These are phyloP conservation scores for Umbelopsis ramanniana DNA, from an alignment of 192 early-diverging fungal species.

Conservation along the genomic window DNA sequence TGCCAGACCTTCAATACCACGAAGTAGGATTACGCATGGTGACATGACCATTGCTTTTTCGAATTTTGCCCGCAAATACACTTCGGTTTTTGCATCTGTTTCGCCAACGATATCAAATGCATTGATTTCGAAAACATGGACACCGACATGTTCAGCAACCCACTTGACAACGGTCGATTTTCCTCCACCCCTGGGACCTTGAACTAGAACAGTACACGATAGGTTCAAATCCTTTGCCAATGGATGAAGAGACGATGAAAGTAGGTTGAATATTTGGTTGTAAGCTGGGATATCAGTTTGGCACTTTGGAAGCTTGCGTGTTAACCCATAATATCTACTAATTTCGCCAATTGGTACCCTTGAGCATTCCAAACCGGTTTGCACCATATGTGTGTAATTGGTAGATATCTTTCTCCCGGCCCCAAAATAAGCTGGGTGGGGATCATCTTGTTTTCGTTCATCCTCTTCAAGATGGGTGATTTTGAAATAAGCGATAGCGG, in stretches of 20 bases:
- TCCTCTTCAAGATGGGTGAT: conserved; percentile 43
- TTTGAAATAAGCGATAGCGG: conserved; percentile 57
- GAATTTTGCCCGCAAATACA: conserved; percentile 72
- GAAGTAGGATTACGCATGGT: conserved; percentile 85
- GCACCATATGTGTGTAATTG: conserved; percentile 61
- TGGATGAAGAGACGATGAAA: conserved; percentile 77
- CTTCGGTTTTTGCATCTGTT: conserved; percentile 80
- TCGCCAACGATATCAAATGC: conserved; percentile 82
- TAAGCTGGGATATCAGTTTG: conserved; percentile 45
- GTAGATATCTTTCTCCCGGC: conserved; percentile 51
- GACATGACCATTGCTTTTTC: conserved; percentile 76
- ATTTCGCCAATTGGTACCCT: conserved; percentile 51
- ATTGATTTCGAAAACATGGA: conserved; percentile 80
- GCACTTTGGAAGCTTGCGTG: conserved; percentile 37
- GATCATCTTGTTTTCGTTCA: not conserved
- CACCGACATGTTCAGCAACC: conserved; percentile 72
- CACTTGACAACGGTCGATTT: conserved; percentile 73
- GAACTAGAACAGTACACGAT: conserved; percentile 72
- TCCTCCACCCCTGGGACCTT: conserved; percentile 84
- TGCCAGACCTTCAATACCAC: conserved; percentile 78
- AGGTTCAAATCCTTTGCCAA: conserved; percentile 68
- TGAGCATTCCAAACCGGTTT: conserved; percentile 66
- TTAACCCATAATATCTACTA: conserved; percentile 31
- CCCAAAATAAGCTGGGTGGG: conserved; percentile 39
- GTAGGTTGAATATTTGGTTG: conserved; percentile 57